These are phyloP conservation scores for Crotalaria pallida DNA, from an alignment of 306 rosid genomes.

Conservation along the genomic window DNA sequence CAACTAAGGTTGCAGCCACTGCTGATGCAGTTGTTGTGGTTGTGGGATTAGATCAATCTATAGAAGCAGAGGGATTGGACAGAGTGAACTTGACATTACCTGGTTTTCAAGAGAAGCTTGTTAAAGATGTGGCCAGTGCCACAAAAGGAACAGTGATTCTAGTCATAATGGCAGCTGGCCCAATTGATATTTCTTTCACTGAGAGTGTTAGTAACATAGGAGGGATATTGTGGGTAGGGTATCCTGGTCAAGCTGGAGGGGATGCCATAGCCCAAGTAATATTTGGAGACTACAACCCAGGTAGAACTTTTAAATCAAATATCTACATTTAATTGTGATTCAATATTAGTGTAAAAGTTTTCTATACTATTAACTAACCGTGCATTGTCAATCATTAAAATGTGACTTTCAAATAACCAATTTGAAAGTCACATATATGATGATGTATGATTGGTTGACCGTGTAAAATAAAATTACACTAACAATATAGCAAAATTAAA, in stretches of 20 bases:
- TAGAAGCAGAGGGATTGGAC: constrained; percentile 76
- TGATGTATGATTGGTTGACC: too few relatives aligned
- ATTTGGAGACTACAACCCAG: constrained; percentile 72
- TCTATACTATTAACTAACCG: too few relatives aligned
- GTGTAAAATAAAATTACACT: too few relatives aligned
- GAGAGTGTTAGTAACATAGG: constrained; percentile 37
- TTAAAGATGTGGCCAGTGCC: constrained; percentile 46
- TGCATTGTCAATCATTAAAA: too few relatives aligned
- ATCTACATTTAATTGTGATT: not conserved
- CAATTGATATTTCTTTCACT: constrained; percentile 61
- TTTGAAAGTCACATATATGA: too few relatives aligned
- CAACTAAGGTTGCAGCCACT: constrained; percentile 39
- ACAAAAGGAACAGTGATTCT: constrained; percentile 54
- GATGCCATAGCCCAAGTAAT: constrained; percentile 66
- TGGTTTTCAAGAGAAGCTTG: constrained; percentile 69
- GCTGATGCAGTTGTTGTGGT: constrained; percentile 55
- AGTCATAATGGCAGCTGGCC: constrained; percentile 78
- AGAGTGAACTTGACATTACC: constrained; percentile 66
- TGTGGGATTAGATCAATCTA: constrained; percentile 62
- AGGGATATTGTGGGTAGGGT: constrained; percentile 68
- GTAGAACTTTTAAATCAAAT: constrained; percentile 15
- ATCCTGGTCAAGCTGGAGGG: constrained; percentile 78
- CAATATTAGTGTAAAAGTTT: too few relatives aligned
- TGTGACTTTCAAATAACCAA: too few relatives aligned
- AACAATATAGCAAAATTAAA: too few relatives aligned